These are phyloP conservation scores for Ashbya aceris DNA, from an alignment of 1,139 yeast genomes.

Conservation along the genomic window DNA sequence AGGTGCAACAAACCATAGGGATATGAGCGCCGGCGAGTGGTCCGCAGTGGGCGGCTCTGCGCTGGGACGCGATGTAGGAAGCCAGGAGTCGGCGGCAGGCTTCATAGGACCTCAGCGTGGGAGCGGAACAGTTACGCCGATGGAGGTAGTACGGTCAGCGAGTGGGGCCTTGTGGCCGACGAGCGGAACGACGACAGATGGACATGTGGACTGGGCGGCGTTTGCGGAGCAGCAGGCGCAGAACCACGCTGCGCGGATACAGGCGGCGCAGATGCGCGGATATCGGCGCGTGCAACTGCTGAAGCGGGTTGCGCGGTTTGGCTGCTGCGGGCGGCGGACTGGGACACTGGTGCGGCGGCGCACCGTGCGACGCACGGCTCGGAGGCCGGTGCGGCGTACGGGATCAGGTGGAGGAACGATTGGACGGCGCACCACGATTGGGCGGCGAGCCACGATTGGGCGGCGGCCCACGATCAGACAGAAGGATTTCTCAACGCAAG, in stretches of 20 bases:
- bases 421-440: constrained; percentile 9
- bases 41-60: too few relatives aligned
- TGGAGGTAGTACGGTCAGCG: too few relatives aligned
- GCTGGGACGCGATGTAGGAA: too few relatives aligned
- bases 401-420: not conserved
- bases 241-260: not conserved
- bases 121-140: too few relatives aligned
- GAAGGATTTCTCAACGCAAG: constrained; percentile 19
- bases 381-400: not conserved
- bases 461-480: constrained; percentile 13
- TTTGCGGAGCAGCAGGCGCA: not conserved
- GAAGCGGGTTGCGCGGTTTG: not conserved
- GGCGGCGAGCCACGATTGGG: too few relatives aligned
- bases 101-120: too few relatives aligned
- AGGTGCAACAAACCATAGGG: too few relatives aligned
- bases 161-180: too few relatives aligned
- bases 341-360: not conserved
- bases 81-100: too few relatives aligned
- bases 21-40: too few relatives aligned
- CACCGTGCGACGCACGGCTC: not conserved
- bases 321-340: not conserved
- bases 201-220: not conserved
- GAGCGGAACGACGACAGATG: too few relatives aligned
- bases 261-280: not conserved
- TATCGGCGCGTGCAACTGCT: not conserved